These are phyloP conservation scores for Hypholoma sublateritium DNA, from an alignment of 768 basidiomycete species.

Conservation along the genomic window DNA sequence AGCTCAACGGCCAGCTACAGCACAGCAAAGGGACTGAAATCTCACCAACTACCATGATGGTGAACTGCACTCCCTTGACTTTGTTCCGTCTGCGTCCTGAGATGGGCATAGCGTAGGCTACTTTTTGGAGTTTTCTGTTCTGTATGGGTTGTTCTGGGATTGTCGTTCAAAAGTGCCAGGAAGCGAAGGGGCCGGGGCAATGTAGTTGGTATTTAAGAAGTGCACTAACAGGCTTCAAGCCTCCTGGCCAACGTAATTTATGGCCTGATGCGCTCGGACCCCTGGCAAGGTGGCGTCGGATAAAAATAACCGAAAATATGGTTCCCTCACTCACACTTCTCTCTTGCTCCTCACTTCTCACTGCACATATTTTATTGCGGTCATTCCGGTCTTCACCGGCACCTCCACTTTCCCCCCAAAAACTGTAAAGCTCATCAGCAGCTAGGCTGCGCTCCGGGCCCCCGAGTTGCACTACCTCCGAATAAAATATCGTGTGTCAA, in stretches of 20 bases:
- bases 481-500: not conserved
- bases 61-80: conserved; percentile 89
- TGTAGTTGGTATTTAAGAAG: conserved; percentile 12
- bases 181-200: conserved; percentile 5
- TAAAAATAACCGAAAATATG: conserved; percentile 14
- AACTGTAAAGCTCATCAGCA: too few species aligned
- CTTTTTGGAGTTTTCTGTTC: not conserved
- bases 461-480: too few species aligned
- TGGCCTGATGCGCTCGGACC: conserved; percentile 25
- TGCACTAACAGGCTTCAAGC: conserved; percentile 16
- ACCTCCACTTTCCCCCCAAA: too few species aligned
- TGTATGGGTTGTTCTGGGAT: not conserved
- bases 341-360: too few species aligned
- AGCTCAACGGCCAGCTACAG: not conserved
- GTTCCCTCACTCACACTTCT: not conserved
- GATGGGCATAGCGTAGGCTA: conserved; percentile 40
- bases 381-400: too few species aligned
- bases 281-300: conserved; percentile 13
- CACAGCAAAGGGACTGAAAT: conserved; percentile 12
- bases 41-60: conserved; percentile 87
- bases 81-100: conserved; percentile 65
- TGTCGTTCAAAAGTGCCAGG: conserved; percentile 2
- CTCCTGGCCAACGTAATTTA: conserved; percentile 8
- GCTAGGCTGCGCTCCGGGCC: too few species aligned
- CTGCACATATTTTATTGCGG: too few species aligned